Percentiles rank a stretch among this genome's conserved stretches.
Evolutionary conservation across 2,329 filamentous ascomycete genomes (phyloP).

Genomic region (Xylariaceae sp.): DNA sequence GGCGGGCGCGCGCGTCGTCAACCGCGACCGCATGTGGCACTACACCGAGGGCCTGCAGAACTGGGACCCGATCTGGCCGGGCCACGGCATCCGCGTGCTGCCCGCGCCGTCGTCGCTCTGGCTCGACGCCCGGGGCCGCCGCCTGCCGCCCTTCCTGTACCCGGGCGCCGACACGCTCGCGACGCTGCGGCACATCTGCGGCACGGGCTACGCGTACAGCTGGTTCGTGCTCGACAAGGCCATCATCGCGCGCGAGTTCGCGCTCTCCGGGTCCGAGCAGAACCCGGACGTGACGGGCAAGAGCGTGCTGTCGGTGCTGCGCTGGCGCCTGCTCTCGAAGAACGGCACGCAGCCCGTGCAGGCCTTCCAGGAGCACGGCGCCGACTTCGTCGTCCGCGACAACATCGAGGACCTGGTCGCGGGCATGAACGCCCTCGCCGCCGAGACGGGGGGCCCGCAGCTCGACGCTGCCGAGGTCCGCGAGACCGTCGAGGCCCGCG

Average conservation of each 20-base stretch:
- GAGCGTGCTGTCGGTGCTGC: constrained; percentile 44
- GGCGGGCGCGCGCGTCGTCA: constrained; percentile 48
- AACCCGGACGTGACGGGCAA: constrained; percentile 54
- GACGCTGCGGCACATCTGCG: constrained; percentile 52
- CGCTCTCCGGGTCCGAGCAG: constrained; percentile 55
- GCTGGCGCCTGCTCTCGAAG: constrained; percentile 40
- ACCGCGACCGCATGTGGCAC: constrained; percentile 59
- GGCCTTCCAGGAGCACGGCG: constrained; percentile 50
- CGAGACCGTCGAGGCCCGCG: constrained; percentile 43
- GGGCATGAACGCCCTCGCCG: constrained; percentile 51
- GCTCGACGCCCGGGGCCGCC: constrained; percentile 53
- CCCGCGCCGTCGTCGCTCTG: constrained; percentile 55
- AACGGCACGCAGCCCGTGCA: constrained; percentile 49
- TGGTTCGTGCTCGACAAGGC: constrained; percentile 54
- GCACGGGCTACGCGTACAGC: constrained; percentile 54
- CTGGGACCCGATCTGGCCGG: constrained; percentile 56
- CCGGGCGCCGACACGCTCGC: constrained; percentile 51
- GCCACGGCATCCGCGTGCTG: constrained; percentile 52
- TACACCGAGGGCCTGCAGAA: constrained; percentile 57
- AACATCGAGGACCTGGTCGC: constrained; percentile 46
- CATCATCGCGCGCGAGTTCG: constrained; percentile 56
- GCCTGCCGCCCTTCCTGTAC: constrained; percentile 48
- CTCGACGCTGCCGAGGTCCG: constrained; percentile 38
- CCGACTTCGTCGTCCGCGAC: constrained; percentile 52
- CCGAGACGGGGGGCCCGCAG: constrained; percentile 34